Evolutionary conservation across 305 asterid genomes (phyloP).

Genomic region (Fraxinus velutina): DNA sequence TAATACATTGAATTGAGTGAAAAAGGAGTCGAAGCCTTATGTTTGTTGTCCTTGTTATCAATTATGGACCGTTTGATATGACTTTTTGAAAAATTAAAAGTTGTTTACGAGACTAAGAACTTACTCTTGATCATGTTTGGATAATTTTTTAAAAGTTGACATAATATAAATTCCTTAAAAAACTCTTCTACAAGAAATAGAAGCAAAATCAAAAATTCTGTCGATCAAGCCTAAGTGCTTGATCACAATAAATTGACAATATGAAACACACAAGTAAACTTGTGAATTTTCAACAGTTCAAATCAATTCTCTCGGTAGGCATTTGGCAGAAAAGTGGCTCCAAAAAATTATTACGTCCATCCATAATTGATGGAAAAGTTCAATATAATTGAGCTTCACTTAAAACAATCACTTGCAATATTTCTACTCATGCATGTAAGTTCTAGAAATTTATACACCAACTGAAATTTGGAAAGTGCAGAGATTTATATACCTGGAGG

Average conservation of each 20-base stretch:
- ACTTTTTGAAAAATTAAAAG: neutral
- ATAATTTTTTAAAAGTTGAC: no score
- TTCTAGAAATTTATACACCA: neutral
- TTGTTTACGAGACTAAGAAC: neutral
- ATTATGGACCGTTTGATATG: neutral
- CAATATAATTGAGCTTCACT: neutral
- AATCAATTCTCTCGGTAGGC: neutral
- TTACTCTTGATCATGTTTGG: neutral
- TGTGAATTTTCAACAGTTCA: neutral
- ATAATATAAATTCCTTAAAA: no score
- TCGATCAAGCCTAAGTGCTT: neutral
- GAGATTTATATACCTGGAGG: conserved; percentile 54
- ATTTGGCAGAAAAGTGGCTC: neutral
- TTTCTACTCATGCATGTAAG: neutral
- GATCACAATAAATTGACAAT: no score
- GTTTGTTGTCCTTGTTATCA: neutral
- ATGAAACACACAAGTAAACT: neutral
- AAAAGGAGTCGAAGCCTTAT: neutral
- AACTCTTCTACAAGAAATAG: no score
- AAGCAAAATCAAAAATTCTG: neutral
- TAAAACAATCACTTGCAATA: neutral
- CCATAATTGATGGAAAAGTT: neutral
- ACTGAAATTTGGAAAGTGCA: neutral
- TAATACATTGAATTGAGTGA: neutral
- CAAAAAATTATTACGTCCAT: neutral